Evolutionary conservation across 2,329 filamentous ascomycete genomes (phyloP), one percentile per base, ranked within the genome.

Genomic region (Diaporthe australafricana): DNA sequence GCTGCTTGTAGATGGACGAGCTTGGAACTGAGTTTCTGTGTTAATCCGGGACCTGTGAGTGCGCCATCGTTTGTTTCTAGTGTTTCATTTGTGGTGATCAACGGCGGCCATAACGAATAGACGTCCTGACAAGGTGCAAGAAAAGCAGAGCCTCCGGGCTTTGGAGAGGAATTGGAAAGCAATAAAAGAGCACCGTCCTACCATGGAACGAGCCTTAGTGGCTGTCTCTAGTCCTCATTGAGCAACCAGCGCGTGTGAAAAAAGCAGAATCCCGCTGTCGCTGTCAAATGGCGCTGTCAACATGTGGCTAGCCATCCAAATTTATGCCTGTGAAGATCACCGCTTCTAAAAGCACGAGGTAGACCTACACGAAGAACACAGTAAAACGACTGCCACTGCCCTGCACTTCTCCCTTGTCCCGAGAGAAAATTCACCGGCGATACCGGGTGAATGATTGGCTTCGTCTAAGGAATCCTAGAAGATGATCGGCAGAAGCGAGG

Each of bases 401-500:
- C 45, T 66, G 63, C 53, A 71, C 27, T 52, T 12, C 48, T 68
- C 71, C 68, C 71, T 67, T 55, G 68, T 57, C 62, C 68, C 69
- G 62, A 68, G 17, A 63, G 52, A 35, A 66, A 50, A 14, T 42
- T 69, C 67, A 52, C 53, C 52, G 66, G 38, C 27, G 52, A 16
- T 38, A 25, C 50, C 48, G 45, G 17, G 17, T 17, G 20, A 38
- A 47, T 27, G 42, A 57, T 69, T 57, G 66, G 66, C 40, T 27
- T 45, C 52, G 66, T 47, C 55, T 56, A 42, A 42, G 40, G 35
- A 52, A 60, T 50, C 53, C 67, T 32, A 42, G 63, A 30, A 35
- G 53, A 16, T 56, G 71, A 73, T 73, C 68, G 38, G 53, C 71
- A 40, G 48, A 53, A 63, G 68, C 68, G 62, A 71, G 70, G 63